phyloP scores from a whole-genome alignment of 495 filamentous ascomycete genomes.

The Lasiosphaeriaceae sp. region DNA sequence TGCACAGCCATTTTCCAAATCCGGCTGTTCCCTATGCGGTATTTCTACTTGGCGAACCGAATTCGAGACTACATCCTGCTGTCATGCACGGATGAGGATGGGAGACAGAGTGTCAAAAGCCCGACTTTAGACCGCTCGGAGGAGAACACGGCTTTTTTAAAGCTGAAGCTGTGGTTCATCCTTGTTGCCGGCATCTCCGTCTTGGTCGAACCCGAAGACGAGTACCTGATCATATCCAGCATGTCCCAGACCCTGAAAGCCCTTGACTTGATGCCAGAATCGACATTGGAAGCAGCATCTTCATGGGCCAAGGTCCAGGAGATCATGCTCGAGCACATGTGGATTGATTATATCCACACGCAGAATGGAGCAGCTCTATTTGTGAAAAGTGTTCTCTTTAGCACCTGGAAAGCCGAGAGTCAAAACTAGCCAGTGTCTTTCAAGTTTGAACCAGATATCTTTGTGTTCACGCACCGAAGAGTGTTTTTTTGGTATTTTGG shows the following conservation, averaged over 20 bases:
- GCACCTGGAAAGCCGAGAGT: no score
- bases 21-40: conserved; percentile 1
- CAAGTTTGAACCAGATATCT: no score
- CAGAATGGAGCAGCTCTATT: neutral
- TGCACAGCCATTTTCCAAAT: conserved; percentile 15
- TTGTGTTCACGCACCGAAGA: no score
- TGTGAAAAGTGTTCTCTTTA: neutral
- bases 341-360: conserved; percentile 15
- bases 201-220: neutral
- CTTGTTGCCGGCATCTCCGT: conserved; percentile 13
- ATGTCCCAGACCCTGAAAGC: neutral
- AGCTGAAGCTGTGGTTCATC: conserved; percentile 14
- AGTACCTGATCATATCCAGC: neutral
- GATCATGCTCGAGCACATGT: conserved; percentile 12
- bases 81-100: neutral
- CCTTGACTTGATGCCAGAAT: neutral
- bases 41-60: conserved; percentile 5
- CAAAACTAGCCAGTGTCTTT: no score
- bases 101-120: neutral
- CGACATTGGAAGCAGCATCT: neutral
- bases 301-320: conserved; percentile 5
- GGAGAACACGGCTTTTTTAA: neutral
- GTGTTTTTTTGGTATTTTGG: no score
- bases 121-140: neutral
- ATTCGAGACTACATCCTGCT: neutral